A percentile compares a stretch with the other conserved stretches of the same genome.
Evolutionary conservation across 2,329 filamentous ascomycete genomes (phyloP).

Genomic region (Aspergillus sergii): DNA sequence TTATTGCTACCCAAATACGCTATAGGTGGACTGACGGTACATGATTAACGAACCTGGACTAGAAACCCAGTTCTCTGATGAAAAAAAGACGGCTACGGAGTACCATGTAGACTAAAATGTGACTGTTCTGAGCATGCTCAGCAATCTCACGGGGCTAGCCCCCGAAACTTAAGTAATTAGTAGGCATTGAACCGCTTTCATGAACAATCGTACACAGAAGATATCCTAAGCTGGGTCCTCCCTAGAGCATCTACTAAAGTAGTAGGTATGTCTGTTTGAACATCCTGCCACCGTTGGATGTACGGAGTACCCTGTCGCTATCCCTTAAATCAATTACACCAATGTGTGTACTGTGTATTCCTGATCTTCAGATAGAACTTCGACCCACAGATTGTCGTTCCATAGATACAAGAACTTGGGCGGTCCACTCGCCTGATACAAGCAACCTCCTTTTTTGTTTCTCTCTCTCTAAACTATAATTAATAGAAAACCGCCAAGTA

Average conservation of each 20-base stretch:
- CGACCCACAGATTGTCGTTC: slow-evolving; percentile 9
- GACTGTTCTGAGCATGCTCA: neutral
- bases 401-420: slow-evolving; percentile 1
- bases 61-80: neutral
- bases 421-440: slow-evolving; percentile 6
- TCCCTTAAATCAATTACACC: neutral
- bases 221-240: neutral
- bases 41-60: too few species aligned
- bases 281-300: neutral
- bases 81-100: neutral
- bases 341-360: neutral
- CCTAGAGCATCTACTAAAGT: neutral
- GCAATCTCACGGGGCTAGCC: neutral
- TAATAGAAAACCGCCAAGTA: neutral
- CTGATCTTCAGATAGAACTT: neutral
- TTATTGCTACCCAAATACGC: neutral
- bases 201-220: neutral
- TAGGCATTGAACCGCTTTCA: neutral
- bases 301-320: too few species aligned
- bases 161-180: neutral
- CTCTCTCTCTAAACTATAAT: neutral
- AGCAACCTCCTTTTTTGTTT: neutral
- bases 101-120: too few species aligned
- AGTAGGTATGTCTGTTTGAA: neutral
- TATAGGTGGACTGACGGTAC: neutral